These are phyloP conservation scores for Aegilops speltoides DNA, from an alignment of 176 grass and related monocot genomes.

Conservation along the genomic window DNA sequence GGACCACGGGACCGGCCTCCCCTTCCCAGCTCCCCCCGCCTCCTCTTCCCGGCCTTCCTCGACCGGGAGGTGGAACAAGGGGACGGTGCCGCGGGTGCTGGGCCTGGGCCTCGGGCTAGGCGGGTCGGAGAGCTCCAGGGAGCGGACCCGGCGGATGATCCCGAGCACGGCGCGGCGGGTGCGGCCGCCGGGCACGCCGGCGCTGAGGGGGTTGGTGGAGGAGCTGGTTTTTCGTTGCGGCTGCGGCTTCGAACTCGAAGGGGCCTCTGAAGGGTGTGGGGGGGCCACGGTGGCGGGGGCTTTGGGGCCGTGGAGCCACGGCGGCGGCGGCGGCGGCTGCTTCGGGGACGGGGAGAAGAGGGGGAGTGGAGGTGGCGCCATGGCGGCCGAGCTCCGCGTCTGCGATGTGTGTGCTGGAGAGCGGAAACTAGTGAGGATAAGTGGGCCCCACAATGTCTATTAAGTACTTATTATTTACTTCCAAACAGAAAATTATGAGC, in stretches of 20 bases:
- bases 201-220: slow-evolving; percentile 40
- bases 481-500: too few relatives aligned
- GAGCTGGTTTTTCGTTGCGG: background rate
- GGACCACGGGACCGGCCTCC: slow-evolving; percentile 42
- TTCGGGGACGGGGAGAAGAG: slow-evolving; percentile 38
- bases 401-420: background rate
- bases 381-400: background rate
- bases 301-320: slow-evolving; percentile 36
- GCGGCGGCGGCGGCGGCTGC: slow-evolving; percentile 27
- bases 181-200: slow-evolving; percentile 51
- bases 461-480: too few relatives aligned
- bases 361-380: slow-evolving; percentile 40
- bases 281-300: background rate
- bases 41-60: background rate
- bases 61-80: slow-evolving; percentile 37
- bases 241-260: background rate
- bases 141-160: slow-evolving; percentile 58
- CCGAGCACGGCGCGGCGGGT: slow-evolving; percentile 53
- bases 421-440: background rate
- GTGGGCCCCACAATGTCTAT: background rate
- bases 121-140: slow-evolving; percentile 42
- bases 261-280: background rate
- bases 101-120: background rate
- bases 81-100: background rate
- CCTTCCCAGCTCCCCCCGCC: background rate